These are phyloP conservation scores for Alternaria brassicicola DNA, from an alignment of 2,329 filamentous ascomycete genomes.

Conservation along the genomic window DNA sequence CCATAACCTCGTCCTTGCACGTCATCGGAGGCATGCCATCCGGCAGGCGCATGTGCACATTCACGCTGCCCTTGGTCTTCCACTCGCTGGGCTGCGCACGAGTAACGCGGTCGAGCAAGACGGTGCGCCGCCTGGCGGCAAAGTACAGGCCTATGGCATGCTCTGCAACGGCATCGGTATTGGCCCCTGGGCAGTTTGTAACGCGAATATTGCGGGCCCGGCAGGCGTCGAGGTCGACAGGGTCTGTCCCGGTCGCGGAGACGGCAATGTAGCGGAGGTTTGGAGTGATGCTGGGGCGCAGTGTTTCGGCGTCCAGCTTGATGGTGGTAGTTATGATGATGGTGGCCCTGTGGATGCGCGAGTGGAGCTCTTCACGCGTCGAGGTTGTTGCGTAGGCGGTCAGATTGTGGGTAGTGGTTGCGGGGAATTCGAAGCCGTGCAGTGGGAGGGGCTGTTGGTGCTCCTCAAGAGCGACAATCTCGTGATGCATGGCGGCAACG, in stretches of 20 bases:
- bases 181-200: conserved; percentile 56
- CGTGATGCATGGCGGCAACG: conserved; percentile 45
- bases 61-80: conserved; percentile 48
- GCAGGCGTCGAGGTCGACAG: conserved; percentile 54
- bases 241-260: conserved; percentile 56
- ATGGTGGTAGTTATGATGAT: conserved; percentile 53
- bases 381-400: conserved; percentile 47
- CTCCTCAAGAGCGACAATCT: conserved; percentile 56
- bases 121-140: conserved; percentile 52
- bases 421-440: conserved; percentile 48
- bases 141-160: conserved; percentile 60
- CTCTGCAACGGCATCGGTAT: conserved; percentile 56
- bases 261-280: conserved; percentile 54
- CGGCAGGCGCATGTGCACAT: conserved; percentile 38
- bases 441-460: conserved; percentile 50
- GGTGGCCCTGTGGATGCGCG: conserved; percentile 54
- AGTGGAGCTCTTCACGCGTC: conserved; percentile 41
- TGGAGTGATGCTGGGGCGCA: conserved; percentile 48
- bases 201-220: conserved; percentile 53
- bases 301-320: conserved; percentile 50
- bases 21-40: conserved; percentile 52
- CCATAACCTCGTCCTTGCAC: conserved; percentile 57
- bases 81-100: conserved; percentile 48
- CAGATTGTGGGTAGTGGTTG: conserved; percentile 47
- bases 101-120: conserved; percentile 38